phyloP scores from a whole-genome alignment of 1,284 basidiomycete genomes.

The Sparassis latifolia region DNA sequence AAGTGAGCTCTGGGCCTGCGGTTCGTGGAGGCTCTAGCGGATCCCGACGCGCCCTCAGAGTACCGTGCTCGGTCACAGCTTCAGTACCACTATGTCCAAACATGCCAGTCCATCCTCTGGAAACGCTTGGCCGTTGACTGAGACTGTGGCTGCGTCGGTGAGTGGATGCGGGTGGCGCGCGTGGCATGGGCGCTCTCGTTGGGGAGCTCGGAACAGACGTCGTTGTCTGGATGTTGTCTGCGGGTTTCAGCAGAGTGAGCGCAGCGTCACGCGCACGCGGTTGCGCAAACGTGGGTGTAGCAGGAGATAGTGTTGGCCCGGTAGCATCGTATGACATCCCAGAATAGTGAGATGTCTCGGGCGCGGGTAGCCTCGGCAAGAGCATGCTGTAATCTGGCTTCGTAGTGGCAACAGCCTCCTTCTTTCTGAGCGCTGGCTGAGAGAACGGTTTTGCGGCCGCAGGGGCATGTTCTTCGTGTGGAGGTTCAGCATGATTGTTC shows the following conservation, averaged over 20 bases:
- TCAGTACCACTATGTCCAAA: slow-evolving; percentile 38
- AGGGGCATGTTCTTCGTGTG: slow-evolving; percentile 15
- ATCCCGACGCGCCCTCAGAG: slow-evolving; percentile 15
- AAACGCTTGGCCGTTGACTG: slow-evolving; percentile 56
- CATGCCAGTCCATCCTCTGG: slow-evolving; percentile 36
- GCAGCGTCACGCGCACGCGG: slow-evolving; percentile 52
- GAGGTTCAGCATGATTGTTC: slow-evolving; percentile 15
- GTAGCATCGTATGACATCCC: slow-evolving; percentile 68
- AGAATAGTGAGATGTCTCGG: slow-evolving; percentile 72
- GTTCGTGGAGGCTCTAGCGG: slow-evolving; percentile 39
- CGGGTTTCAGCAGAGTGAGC: slow-evolving; percentile 18
- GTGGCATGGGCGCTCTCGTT: slow-evolving; percentile 35
- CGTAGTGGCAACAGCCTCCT: slow-evolving; percentile 17
- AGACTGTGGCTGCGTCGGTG: slow-evolving; percentile 73
- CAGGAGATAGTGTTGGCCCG: slow-evolving; percentile 46
- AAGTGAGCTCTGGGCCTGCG: slow-evolving; percentile 49
- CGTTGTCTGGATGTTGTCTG: slow-evolving; percentile 14
- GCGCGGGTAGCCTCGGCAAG: slow-evolving; percentile 74
- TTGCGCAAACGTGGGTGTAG: slow-evolving; percentile 50
- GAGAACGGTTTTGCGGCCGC: slow-evolving; percentile 23
- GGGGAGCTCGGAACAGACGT: slow-evolving; percentile 20
- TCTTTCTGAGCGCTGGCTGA: slow-evolving; percentile 20
- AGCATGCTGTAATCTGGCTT: slow-evolving; percentile 79
- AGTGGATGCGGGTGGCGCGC: slow-evolving; percentile 59
- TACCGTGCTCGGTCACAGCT: slow-evolving; percentile 36